Conservation (phyloP, 345 rosid genomes). For the Firmiana major region DNA sequence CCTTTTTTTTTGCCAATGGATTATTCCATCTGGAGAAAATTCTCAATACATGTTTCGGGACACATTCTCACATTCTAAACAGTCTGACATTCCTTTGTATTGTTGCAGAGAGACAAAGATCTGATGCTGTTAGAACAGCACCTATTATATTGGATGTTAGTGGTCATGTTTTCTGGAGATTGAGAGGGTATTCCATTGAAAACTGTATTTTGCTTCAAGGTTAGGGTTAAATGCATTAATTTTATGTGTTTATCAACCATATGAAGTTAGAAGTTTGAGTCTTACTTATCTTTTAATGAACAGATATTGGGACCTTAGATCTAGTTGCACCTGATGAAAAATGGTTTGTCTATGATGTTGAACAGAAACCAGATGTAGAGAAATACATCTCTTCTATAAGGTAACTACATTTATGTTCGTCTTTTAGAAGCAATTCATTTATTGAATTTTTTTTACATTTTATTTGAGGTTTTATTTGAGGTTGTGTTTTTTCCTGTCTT, state of each 20-base stretch:
- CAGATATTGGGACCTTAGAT: constrained; percentile 44
- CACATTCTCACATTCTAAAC: not conserved
- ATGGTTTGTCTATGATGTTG: constrained; percentile 55
- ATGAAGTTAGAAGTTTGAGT: not conserved
- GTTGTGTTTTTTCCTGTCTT: not conserved
- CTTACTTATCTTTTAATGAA: constrained; percentile 15
- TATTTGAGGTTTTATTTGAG: not conserved
- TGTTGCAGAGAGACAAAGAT: constrained; percentile 40
- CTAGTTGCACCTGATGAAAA: constrained; percentile 41
- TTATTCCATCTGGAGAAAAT: not conserved
- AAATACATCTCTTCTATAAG: constrained; percentile 47
- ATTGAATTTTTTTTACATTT: not conserved
- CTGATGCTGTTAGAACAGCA: constrained; percentile 67
- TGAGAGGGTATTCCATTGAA: constrained; percentile 38
- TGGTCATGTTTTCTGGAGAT: constrained; percentile 62
- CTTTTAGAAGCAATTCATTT: not conserved
- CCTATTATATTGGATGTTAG: constrained; percentile 44
- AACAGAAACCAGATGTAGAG: constrained; percentile 53
- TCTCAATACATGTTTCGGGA: not conserved
- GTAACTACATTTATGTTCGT: constrained; percentile 24
- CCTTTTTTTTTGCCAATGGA: not conserved
- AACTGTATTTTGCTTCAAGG: constrained; percentile 70
- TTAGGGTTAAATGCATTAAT: constrained; percentile 21
- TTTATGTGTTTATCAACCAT: not conserved
- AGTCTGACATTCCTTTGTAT: not conserved